Conservation (phyloP, 805 yeast genomes). For the Tetrapisispora fleetii region DNA sequence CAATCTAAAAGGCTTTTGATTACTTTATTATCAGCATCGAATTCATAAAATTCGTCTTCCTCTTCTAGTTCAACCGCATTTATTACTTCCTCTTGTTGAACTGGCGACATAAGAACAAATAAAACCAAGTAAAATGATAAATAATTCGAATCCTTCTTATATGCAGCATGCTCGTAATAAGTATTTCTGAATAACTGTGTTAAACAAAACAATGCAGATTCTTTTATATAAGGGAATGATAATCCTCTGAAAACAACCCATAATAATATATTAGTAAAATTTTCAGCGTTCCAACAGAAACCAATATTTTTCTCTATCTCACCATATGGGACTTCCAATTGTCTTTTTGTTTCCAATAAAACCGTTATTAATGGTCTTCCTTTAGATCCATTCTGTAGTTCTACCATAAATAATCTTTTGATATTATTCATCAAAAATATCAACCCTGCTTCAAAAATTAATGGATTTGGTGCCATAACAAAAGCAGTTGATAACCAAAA, state of each 20-base stretch:
- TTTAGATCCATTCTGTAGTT: slow-evolving; percentile 16
- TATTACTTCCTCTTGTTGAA: slow-evolving; percentile 27
- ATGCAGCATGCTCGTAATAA: slow-evolving; percentile 25
- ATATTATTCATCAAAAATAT: slow-evolving; percentile 30
- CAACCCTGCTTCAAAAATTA: slow-evolving; percentile 31
- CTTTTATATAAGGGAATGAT: slow-evolving; percentile 45
- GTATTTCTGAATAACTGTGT: slow-evolving; percentile 36
- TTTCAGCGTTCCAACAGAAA: slow-evolving; percentile 31
- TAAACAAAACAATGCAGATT: slow-evolving; percentile 37
- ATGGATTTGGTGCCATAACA: slow-evolving; percentile 24
- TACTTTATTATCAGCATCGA: slow-evolving; percentile 18
- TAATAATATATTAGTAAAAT: slow-evolving; percentile 42
- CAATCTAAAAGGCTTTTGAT: slow-evolving; percentile 30
- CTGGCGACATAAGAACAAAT: slow-evolving; percentile 30
- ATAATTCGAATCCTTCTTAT: slow-evolving; percentile 6
- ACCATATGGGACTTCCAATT: slow-evolving; percentile 33
- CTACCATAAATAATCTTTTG: slow-evolving; percentile 19
- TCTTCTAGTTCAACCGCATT: slow-evolving; percentile 28
- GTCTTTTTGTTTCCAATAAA: slow-evolving; percentile 26
- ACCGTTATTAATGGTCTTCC: slow-evolving; percentile 25
- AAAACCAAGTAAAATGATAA: slow-evolving; percentile 24
- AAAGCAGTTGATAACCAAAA: slow-evolving; percentile 30
- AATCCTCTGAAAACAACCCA: slow-evolving; percentile 45
- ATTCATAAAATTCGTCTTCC: slow-evolving; percentile 13
- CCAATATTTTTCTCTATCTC: slow-evolving; percentile 35